Base-by-base conservation (phyloP, 176 grass and related monocot genomes). In the Cenchrus fungigraminus region DNA sequence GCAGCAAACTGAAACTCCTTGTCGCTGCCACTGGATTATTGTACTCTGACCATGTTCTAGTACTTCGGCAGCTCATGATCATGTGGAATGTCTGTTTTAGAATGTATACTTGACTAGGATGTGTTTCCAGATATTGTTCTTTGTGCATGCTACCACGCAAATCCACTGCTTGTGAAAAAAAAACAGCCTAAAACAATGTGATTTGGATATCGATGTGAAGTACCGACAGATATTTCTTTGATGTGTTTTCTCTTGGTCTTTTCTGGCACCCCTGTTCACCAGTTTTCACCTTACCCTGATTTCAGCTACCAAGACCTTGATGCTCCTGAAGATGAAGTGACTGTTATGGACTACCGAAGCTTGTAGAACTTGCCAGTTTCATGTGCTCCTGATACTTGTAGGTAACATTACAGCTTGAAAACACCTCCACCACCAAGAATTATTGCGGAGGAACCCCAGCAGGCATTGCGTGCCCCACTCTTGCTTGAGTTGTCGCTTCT, bases 301-400 rank as follows among this genome's bases (percentile, higher is more conserved):
- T 71, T 46, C 89, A 91, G 89, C 81, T 91, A 91, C 67, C 89
- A 91, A 84, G 89, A 91, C 51, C 89, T 91, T 2, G 89, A 91
- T 71, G 89, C 97, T 71, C 94, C 97, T 22, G 97, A 96, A 83
- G 97, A 99, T 66, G 97, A 99, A 94, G 97, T 99, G 25, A 97
- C 94, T 6, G 97, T 99, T 5, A 85, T 99, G 83, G 97, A 99
- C 88, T 99, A 99, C 83, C 92, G 97, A 81, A 99, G 97, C 63
- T 92, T 99, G 82, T 99, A 97, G 84, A 42, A 28, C 4, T 37
- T 10, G 14, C 52, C 72, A 10, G 45, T n/a, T 51, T 4, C 37
- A 68, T 9, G 80, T 56, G 55, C 72, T 31, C 79, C 12, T 54
- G 4, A 55, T 65, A 86, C 68, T 71, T 74, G 61, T 83, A 83